These are phyloP conservation scores for Somion occarium DNA, from an alignment of 1,284 basidiomycete species.

Conservation along the genomic window DNA sequence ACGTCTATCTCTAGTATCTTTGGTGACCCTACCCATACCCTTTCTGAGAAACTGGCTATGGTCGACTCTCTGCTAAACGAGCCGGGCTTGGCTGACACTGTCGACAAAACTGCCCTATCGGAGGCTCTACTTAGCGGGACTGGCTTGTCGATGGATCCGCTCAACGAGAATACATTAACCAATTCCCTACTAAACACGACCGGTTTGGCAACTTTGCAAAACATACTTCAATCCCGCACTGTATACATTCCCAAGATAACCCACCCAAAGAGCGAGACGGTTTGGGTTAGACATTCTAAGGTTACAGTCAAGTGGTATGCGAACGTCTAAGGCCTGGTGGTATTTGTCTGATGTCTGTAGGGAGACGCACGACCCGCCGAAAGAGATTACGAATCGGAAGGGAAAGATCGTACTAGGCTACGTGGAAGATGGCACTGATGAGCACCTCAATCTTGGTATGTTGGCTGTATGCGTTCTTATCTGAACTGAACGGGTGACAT, in stretches of 20 bases:
- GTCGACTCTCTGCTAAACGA: not conserved
- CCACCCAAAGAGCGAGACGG: slow-evolving; percentile 8
- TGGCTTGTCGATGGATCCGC: not conserved
- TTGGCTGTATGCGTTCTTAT: too few species aligned
- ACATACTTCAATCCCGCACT: slow-evolving; percentile 4
- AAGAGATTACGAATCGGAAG: slow-evolving; percentile 9
- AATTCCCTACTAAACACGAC: not conserved
- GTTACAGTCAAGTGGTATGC: slow-evolving; percentile 14
- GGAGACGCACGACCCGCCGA: slow-evolving; percentile 14
- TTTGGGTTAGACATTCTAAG: slow-evolving; percentile 10
- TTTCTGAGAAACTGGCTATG: not conserved
- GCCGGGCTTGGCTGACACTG: not conserved
- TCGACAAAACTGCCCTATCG: not conserved
- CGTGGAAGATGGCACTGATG: slow-evolving; percentile 11
- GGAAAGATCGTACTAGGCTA: slow-evolving; percentile 14
- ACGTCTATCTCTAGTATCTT: not conserved
- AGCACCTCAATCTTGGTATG: slow-evolving; percentile 12
- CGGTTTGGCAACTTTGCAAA: not conserved
- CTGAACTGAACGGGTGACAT: too few species aligned
- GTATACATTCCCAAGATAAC: slow-evolving; percentile 16
- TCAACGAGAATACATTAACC: not conserved
- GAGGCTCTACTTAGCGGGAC: not conserved
- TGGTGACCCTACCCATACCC: not conserved
- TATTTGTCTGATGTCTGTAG: slow-evolving; percentile 1
- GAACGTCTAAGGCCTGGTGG: not conserved